These are phyloP conservation scores for Circinella minor DNA, from an alignment of 371 early-diverging fungal species.

Conservation along the genomic window DNA sequence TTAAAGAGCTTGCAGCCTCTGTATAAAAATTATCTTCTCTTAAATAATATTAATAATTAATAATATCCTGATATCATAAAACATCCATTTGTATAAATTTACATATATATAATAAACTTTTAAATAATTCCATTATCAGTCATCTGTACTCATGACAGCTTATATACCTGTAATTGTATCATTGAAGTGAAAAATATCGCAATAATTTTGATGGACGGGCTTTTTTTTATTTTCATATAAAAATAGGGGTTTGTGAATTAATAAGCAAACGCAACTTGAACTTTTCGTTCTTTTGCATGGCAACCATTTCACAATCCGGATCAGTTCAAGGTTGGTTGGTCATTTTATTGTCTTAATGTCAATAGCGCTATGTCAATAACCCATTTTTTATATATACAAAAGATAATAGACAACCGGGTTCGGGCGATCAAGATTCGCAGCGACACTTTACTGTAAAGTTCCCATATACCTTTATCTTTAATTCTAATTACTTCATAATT, in stretches of 20 bases:
- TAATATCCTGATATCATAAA: too few relatives aligned
- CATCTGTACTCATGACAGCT: too few relatives aligned
- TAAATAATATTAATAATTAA: too few relatives aligned
- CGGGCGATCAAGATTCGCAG: neutral
- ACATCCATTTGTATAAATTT: too few relatives aligned
- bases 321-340: neutral
- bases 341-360: neutral
- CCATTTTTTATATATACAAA: neutral
- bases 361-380: neutral
- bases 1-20: constrained; percentile 4
- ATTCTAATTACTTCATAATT: too few relatives aligned
- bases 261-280: neutral
- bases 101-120: too few relatives aligned
- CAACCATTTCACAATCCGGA: constrained; percentile 9
- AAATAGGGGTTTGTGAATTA: neutral
- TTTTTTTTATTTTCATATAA: neutral
- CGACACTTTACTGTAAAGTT: constrained; percentile 7
- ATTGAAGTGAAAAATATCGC: too few relatives aligned
- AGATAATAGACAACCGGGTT: neutral
- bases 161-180: too few relatives aligned
- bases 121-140: too few relatives aligned
- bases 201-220: neutral
- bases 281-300: constrained; percentile 4
- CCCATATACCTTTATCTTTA: neutral
- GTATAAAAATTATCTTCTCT: neutral